Percentiles rank a stretch among this genome's conserved stretches.
These are phyloP conservation scores for Hexamita inflata DNA, from an alignment of 208 protist species.

Conservation along the genomic window DNA sequence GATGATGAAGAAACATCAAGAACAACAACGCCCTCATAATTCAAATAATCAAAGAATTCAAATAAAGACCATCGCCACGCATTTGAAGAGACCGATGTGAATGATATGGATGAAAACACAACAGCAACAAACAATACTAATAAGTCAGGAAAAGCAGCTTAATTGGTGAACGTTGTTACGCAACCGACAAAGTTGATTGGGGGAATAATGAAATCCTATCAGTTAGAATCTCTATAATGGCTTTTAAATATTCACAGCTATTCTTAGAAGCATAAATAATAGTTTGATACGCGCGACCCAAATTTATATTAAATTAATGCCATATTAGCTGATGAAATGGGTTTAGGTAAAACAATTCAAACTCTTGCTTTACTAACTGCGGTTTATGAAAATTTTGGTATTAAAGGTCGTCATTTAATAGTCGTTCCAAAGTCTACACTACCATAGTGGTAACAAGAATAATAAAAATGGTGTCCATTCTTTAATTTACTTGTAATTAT, in stretches of 20 bases:
- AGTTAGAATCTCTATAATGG: conserved; percentile 19
- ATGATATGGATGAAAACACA: too few relatives aligned
- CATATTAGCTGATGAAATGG: conserved; percentile 99
- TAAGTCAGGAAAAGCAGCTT: too few relatives aligned
- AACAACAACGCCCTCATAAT: too few relatives aligned
- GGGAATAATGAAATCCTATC: conserved; percentile 4
- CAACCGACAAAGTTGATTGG: too few relatives aligned
- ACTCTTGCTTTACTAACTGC: conserved; percentile 17
- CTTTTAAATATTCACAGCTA: not conserved
- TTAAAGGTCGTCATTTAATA: conserved; percentile 39
- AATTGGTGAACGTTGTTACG: too few relatives aligned
- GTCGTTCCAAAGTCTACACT: conserved; percentile 64
- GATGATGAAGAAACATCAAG: too few relatives aligned
- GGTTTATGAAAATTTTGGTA: not conserved
- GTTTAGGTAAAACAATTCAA: conserved; percentile 55
- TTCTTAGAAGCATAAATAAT: not conserved
- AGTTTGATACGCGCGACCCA: not conserved
- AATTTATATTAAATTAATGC: conserved; percentile 50
- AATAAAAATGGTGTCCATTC: conserved; percentile 76
- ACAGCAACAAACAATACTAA: too few relatives aligned
- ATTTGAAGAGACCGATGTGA: too few relatives aligned
- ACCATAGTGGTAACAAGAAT: conserved; percentile 87
- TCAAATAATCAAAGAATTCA: too few relatives aligned
- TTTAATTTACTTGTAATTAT: conserved; percentile 74
- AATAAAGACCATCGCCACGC: too few relatives aligned